Percentiles rank a stretch among this genome's conserved stretches.
phyloP scores from a whole-genome alignment of 495 filamentous ascomycete species.

The Penicillium ucsense region DNA sequence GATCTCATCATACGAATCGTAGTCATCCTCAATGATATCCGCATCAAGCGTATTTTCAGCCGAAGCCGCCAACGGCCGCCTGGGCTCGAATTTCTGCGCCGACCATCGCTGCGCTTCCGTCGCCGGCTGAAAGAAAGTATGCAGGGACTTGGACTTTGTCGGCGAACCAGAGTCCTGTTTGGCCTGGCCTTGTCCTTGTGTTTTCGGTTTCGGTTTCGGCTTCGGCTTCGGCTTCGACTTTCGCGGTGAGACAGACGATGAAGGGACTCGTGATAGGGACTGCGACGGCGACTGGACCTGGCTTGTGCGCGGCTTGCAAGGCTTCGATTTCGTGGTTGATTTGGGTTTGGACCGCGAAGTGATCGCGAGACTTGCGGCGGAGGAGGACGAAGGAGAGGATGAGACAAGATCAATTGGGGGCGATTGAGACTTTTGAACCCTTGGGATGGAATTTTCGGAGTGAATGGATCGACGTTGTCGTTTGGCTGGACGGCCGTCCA shows the following conservation, averaged over 20 bases:
- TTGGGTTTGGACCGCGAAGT: too few relatives aligned
- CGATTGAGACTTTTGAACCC: not conserved
- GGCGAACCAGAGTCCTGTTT: too few relatives aligned
- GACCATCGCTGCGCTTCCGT: constrained; percentile 27
- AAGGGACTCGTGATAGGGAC: too few relatives aligned
- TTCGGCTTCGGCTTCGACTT: too few relatives aligned
- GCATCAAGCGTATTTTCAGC: constrained; percentile 22
- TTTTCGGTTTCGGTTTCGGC: too few relatives aligned
- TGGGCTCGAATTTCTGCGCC: constrained; percentile 15
- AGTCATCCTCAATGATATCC: constrained; percentile 43
- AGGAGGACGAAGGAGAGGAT: constrained; percentile 13
- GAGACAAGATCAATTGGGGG: constrained; percentile 4
- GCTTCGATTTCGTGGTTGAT: too few relatives aligned
- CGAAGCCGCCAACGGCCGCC: constrained; percentile 4
- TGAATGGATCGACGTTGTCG: constrained; percentile 30
- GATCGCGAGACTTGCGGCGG: too few relatives aligned
- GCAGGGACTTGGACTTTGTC: constrained; percentile 13
- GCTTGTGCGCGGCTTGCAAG: too few relatives aligned
- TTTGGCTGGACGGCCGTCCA: constrained; percentile 40
- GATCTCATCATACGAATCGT: constrained; percentile 40
- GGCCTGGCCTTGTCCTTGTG: too few relatives aligned
- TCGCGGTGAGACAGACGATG: too few relatives aligned
- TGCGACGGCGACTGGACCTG: too few relatives aligned
- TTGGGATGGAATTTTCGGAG: not conserved
- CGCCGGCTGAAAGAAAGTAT: constrained; percentile 16